Evolutionary conservation across 2,329 filamentous ascomycete genomes (phyloP), one percentile per base, ranked within the genome.

Genomic region (Neurospora crassa): DNA sequence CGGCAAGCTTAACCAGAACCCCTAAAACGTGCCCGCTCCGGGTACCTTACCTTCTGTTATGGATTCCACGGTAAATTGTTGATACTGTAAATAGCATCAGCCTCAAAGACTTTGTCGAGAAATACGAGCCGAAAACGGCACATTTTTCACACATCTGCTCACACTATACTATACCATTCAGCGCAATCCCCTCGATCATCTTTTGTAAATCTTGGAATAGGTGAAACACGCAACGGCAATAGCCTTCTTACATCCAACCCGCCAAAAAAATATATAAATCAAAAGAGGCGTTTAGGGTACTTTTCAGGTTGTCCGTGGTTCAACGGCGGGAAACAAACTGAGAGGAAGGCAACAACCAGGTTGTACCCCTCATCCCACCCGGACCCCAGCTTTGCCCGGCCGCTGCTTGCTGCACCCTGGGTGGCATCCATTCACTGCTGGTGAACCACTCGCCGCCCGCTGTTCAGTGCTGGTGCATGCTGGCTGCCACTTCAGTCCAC

Each of bases 321-420:
- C 24, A 37, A 63, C 7, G 16, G 34, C 53, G 53, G 29, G 29
- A 63, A 63, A 24, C 47, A 59, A 40, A 29, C 4, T 29, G 37
- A n/a, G n/a, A n/a, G n/a, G n/a, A 59, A 59, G 14, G 47, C 47
- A 59, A 34, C 34, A 34, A 34, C 34, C 34, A 37, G 53, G 53
- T 63, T 63, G 53, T 71, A 69, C 73, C 72, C 68, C 73, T 71
- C 72, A 73, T 72, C 72, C 73, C 73, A 72, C 71, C 7, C 34
- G 7, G 34, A 37, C 34, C 72, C 67, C 69, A 73, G 72, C 72
- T 75, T 77, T 72, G 71, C 11, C 70, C 73, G 71, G 8, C 70
- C 72, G 69, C 75, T 73, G 70, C 70, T 73, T 37, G 74, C 74
- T 74, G 70, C 72, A 68, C 40, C 69, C 63, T 40, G 29, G 29